These are phyloP conservation scores for Anaeromyces robustus DNA, from an alignment of 192 early-diverging fungal genomes.

Conservation along the genomic window DNA sequence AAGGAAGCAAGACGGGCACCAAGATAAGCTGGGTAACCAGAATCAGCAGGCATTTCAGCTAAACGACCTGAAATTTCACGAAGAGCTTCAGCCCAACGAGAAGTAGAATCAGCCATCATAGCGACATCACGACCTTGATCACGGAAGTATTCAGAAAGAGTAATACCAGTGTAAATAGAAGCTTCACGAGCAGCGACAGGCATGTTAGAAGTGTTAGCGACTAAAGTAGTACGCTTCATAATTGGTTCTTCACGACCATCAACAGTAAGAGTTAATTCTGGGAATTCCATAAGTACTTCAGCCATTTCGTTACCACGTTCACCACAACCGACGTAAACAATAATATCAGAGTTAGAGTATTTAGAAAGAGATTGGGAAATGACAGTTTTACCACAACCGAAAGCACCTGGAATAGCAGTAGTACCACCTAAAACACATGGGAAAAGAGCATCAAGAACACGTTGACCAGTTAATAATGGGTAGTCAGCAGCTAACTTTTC, in stretches of 20 bases:
- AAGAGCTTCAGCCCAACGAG: constrained; percentile 98
- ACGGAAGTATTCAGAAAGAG: constrained; percentile 99
- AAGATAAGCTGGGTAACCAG: constrained; percentile 95
- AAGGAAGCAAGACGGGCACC: constrained; percentile 98
- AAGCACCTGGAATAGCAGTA: constrained; percentile 97
- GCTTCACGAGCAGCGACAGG: constrained; percentile 99
- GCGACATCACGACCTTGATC: constrained; percentile 98
- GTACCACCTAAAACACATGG: constrained; percentile 99
- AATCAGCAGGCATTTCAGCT: constrained; percentile 98
- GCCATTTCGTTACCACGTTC: constrained; percentile 99
- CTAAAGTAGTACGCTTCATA: constrained; percentile 98
- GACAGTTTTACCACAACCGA: constrained; percentile 99
- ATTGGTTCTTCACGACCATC: constrained; percentile 94
- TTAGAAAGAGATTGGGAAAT: constrained; percentile 99
- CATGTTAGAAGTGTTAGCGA: constrained; percentile 99
- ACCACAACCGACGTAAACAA: constrained; percentile 90
- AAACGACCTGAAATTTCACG: constrained; percentile 99
- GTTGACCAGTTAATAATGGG: constrained; percentile 94
- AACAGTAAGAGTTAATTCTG: constrained; percentile 25
- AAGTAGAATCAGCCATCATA: constrained; percentile 99
- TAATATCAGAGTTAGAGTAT: constrained; percentile 99
- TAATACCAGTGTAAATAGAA: constrained; percentile 99
- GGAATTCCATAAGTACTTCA: constrained; percentile 99
- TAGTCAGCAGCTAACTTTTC: constrained; percentile 92
- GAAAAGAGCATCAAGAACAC: constrained; percentile 96